Conservation (phyloP, 202 grass and related monocot species). For the Setaria italica region DNA sequence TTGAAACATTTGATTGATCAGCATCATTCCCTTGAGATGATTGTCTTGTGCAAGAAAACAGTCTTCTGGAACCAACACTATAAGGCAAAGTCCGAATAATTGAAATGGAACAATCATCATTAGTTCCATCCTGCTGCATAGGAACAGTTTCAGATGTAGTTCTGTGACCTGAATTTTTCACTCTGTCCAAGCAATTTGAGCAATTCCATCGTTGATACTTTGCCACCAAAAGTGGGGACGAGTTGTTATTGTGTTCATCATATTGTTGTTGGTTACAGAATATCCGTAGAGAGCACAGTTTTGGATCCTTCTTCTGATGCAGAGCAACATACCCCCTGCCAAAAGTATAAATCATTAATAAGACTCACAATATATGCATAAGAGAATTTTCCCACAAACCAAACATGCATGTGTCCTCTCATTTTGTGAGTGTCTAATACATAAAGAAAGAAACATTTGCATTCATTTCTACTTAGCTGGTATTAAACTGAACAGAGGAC, state of each 20-base stretch:
- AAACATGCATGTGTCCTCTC: neutral
- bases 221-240: slow-evolving; percentile 30
- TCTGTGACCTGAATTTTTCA: slow-evolving; percentile 31
- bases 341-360: slow-evolving; percentile 37
- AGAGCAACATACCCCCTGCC: slow-evolving; percentile 69
- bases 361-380: slow-evolving; percentile 15
- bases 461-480: neutral
- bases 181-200: slow-evolving; percentile 51
- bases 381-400: neutral
- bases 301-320: slow-evolving; percentile 51
- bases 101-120: slow-evolving; percentile 56
- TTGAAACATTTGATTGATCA: slow-evolving; percentile 33
- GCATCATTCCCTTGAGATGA: slow-evolving; percentile 53
- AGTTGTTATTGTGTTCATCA: slow-evolving; percentile 11
- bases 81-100: slow-evolving; percentile 51
- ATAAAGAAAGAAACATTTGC: neutral
- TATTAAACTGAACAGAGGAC: neutral
- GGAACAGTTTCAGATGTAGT: slow-evolving; percentile 29
- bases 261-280: slow-evolving; percentile 47
- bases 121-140: slow-evolving; percentile 20
- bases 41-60: slow-evolving; percentile 34
- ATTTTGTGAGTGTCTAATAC: slow-evolving; percentile 9
- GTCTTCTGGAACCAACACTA: slow-evolving; percentile 42
- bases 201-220: slow-evolving; percentile 74
- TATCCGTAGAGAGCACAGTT: slow-evolving; percentile 49